Evolutionary conservation across 768 basidiomycete genomes (phyloP).

Genomic region (Tricholoma hemisulphureum): DNA sequence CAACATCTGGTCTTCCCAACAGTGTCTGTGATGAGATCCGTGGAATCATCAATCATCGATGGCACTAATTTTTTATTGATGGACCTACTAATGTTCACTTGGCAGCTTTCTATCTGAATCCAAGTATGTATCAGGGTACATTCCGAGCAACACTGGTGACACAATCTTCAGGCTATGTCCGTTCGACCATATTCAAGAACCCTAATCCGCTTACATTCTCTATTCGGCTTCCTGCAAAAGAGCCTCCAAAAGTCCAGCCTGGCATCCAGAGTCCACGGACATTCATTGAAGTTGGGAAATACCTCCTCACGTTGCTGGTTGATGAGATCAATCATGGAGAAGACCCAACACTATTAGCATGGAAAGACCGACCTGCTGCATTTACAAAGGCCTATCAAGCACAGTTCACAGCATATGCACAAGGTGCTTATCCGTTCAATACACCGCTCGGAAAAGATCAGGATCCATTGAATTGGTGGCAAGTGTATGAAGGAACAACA

Average conservation of each 20-base stretch:
- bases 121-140: constrained; percentile 15
- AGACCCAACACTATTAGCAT: constrained; percentile 15
- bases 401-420: constrained; percentile 27
- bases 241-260: constrained; percentile 15
- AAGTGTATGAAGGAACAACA: constrained; percentile 9
- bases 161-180: constrained; percentile 12
- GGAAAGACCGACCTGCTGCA: constrained; percentile 13
- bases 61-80: constrained; percentile 27
- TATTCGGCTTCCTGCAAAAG: constrained; percentile 19
- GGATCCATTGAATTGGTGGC: constrained; percentile 24
- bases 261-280: constrained; percentile 23
- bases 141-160: not conserved
- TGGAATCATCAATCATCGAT: constrained; percentile 27
- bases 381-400: constrained; percentile 19
- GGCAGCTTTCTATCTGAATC: constrained; percentile 32
- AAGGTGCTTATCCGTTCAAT: constrained; percentile 24
- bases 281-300: constrained; percentile 23
- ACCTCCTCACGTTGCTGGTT: constrained; percentile 16
- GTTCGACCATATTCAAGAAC: constrained; percentile 26
- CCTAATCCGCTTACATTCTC: constrained; percentile 25
- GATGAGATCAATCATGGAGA: constrained; percentile 20
- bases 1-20: constrained; percentile 14
- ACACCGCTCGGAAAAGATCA: constrained; percentile 17
- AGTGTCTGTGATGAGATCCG: constrained; percentile 24
- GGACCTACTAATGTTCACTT: constrained; percentile 30